These are phyloP conservation scores for Debaryomyces tyrocola DNA, from an alignment of 805 yeast species.

Conservation along the genomic window DNA sequence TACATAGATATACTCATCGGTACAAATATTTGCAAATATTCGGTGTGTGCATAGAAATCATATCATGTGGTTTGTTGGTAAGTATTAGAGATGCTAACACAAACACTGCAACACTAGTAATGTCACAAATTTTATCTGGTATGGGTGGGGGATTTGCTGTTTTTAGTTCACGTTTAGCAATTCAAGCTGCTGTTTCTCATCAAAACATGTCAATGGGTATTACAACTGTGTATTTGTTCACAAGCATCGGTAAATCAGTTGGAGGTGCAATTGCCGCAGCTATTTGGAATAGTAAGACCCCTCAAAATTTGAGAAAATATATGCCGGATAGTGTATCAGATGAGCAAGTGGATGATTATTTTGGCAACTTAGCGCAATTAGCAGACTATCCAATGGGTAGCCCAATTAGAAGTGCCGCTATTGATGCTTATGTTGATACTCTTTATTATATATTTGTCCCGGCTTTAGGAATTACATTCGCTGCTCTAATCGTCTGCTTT, in stretches of 20 bases:
- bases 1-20: slow-evolving; percentile 33
- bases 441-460: slow-evolving; percentile 24
- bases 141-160: slow-evolving; percentile 41
- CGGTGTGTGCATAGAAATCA: slow-evolving; percentile 33
- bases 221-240: slow-evolving; percentile 32
- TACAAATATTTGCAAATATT: slow-evolving; percentile 32
- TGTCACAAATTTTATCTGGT: slow-evolving; percentile 34
- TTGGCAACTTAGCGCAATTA: slow-evolving; percentile 18
- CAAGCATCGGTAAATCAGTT: slow-evolving; percentile 37
- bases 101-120: slow-evolving; percentile 28
- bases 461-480: slow-evolving; percentile 26
- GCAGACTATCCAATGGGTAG: slow-evolving; percentile 20
- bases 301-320: slow-evolving; percentile 22
- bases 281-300: slow-evolving; percentile 27
- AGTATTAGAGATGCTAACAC: slow-evolving; percentile 15
- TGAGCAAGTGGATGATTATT: slow-evolving; percentile 17
- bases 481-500: slow-evolving; percentile 26
- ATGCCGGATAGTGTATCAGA: slow-evolving; percentile 23
- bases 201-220: slow-evolving; percentile 42
- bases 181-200: slow-evolving; percentile 43
- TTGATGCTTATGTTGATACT: slow-evolving; percentile 29
- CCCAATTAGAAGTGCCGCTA: slow-evolving; percentile 29
- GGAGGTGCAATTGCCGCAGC: slow-evolving; percentile 43
- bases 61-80: slow-evolving; percentile 29
- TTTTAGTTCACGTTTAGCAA: slow-evolving; percentile 35